These are phyloP conservation scores for Neonectria punicea DNA, from an alignment of 2,329 filamentous ascomycete genomes.

Conservation along the genomic window DNA sequence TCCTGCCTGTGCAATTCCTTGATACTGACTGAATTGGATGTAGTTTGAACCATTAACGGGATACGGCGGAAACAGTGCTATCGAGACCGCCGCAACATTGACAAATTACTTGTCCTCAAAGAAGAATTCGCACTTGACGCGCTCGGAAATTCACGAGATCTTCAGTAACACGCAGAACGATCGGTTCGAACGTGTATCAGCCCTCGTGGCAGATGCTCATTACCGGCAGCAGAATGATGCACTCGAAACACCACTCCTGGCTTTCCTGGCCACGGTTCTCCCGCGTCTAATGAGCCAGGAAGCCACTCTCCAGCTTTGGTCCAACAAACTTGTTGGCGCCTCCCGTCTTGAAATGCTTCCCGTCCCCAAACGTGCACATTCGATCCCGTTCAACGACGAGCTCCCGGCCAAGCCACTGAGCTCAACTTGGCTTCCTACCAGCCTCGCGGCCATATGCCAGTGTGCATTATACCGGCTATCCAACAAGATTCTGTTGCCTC, in stretches of 20 bases:
- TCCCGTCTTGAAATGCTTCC: neutral
- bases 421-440: neutral
- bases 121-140: neutral
- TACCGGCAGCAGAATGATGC: neutral
- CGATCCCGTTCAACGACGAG: neutral
- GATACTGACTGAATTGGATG: neutral
- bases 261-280: neutral
- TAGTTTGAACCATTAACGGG: slow-evolving; percentile 20
- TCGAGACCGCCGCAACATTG: slow-evolving; percentile 21
- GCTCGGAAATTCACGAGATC: neutral
- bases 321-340: neutral
- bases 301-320: neutral
- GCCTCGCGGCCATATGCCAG: neutral
- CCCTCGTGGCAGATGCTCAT: neutral
- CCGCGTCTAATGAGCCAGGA: neutral
- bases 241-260: neutral
- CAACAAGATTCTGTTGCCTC: neutral
- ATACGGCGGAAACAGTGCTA: slow-evolving; percentile 24
- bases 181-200: neutral
- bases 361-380: neutral
- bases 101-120: neutral
- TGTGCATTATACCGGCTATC: neutral
- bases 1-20: neutral
- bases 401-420: neutral
- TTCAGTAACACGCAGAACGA: neutral